A percentile compares a stretch with the other conserved stretches of the same genome.
Evolutionary conservation across 495 filamentous ascomycete species (phyloP).

Genomic region (Physcia stellaris): DNA sequence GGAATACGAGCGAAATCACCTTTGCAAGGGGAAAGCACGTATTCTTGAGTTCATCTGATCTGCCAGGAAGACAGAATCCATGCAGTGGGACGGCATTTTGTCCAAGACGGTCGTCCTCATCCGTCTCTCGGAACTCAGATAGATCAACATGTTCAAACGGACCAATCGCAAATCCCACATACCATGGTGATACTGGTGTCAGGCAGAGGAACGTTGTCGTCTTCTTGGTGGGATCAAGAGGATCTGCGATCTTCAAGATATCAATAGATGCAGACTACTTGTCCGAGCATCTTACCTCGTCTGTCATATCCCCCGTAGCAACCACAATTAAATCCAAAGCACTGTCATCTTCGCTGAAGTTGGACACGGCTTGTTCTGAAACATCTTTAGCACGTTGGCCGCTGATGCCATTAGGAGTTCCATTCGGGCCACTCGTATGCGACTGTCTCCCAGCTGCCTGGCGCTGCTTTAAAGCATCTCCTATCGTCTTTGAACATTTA

Average conservation of each 20-base stretch:
- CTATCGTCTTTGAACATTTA: constrained; percentile 69
- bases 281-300: constrained; percentile 41
- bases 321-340: constrained; percentile 76
- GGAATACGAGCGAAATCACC: constrained; percentile 19
- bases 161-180: constrained; percentile 83
- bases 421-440: constrained; percentile 3
- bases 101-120: constrained; percentile 80
- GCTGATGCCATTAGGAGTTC: constrained; percentile 2
- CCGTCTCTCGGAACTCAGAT: constrained; percentile 73
- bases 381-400: too few relatives aligned
- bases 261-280: neutral
- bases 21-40: constrained; percentile 64
- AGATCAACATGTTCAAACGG: constrained; percentile 91
- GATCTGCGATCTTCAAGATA: constrained; percentile 41
- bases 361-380: constrained; percentile 6
- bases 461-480: constrained; percentile 53
- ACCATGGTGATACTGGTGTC: constrained; percentile 61
- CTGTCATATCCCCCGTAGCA: constrained; percentile 74
- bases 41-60: constrained; percentile 64
- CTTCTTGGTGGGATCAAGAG: constrained; percentile 61
- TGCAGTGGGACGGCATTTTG: constrained; percentile 70
- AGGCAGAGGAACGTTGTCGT: constrained; percentile 65
- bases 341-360: constrained; percentile 62
- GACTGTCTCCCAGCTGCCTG: constrained; percentile 1
- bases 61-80: constrained; percentile 79